Evolutionary conservation across 225 moss, liverwort and hornwort species (phyloP), one percentile per base, ranked within the genome.

Genomic region (Bryum argenteum): DNA sequence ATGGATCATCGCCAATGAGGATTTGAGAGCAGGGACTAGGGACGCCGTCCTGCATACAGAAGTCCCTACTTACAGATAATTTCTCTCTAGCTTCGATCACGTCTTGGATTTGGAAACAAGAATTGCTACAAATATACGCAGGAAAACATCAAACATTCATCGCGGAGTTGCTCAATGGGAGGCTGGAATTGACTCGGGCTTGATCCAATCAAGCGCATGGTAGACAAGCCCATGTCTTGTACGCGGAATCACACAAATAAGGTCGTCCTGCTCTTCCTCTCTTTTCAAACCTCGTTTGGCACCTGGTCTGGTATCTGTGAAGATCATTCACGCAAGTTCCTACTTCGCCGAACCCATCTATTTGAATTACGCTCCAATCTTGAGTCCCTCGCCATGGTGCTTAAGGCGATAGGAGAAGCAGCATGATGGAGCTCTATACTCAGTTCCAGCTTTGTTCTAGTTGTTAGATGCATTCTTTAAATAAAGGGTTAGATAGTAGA

Each of bases 1-100:
- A 44, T 97, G 97, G 97, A 70, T 70, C 53, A 86, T 97, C 23
- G 81, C 91, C 19, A 89, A 94, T 70, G 87, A 89, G 55, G 94
- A 92, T 71, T 75, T 97, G 68, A 83, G 86, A 72, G 83, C 80
- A 42, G 92, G 77, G 18, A 90, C 87, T n/a, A 84, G 85, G 71
- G 70, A 79, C 51, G 89, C 85, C 37, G 94, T 97, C 24, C 70
- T 84, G 63, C 90, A 97, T 79, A 84, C 86, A 38, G 87, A 94
- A 63, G 83, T 91, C 33, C 87, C 94, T 12, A 72, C 88, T 9
- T 97, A 97, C 66, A 84, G 76, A 33, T 87, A 72, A 62, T 97
- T 83, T 11, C 71, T 89, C 20, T 74, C 82, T n/a, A n/a, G n/a
- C n/a, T n/a, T n/a, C n/a, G n/a, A n/a, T n/a, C n/a, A n/a, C n/a